These are phyloP conservation scores for Lolium rigidum DNA, from an alignment of 176 grass and related monocot genomes.

Conservation along the genomic window DNA sequence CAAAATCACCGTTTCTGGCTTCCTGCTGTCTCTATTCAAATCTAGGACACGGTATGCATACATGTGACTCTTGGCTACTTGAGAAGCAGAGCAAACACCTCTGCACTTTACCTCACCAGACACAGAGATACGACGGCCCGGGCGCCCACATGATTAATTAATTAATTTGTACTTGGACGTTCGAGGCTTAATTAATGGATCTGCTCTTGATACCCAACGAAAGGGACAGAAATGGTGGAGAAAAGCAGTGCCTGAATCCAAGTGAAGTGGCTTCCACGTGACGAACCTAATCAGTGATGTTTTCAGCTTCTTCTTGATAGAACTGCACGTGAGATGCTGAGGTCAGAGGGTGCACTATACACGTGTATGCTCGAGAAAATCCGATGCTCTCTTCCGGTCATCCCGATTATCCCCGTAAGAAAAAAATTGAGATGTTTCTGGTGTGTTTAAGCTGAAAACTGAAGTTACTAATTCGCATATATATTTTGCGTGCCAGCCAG, in stretches of 20 bases:
- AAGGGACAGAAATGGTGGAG: background rate
- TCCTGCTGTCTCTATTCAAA: too few relatives aligned
- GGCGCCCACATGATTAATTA: background rate
- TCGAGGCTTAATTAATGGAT: background rate
- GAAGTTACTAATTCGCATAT: too few relatives aligned
- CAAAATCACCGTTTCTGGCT: too few relatives aligned
- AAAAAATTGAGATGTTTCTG: background rate
- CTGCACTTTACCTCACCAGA: background rate
- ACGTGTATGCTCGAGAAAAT: background rate
- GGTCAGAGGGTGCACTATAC: background rate
- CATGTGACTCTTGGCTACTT: background rate
- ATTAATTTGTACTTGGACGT: constrained; percentile 21
- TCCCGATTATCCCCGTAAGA: too few relatives aligned
- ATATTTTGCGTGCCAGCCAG: too few relatives aligned
- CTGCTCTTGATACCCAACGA: background rate
- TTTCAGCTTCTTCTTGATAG: background rate
- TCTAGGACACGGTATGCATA: too few relatives aligned
- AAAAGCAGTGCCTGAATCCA: background rate
- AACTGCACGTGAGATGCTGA: constrained; percentile 23
- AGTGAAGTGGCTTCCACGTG: constrained; percentile 38
- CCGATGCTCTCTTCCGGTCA: background rate
- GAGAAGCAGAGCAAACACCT: background rate
- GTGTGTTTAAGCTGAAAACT: too few relatives aligned
- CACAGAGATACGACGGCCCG: background rate
- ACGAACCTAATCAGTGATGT: background rate